Evolutionary conservation across 1,284 basidiomycete genomes (phyloP).

Genomic region (Naganishia albida): DNA sequence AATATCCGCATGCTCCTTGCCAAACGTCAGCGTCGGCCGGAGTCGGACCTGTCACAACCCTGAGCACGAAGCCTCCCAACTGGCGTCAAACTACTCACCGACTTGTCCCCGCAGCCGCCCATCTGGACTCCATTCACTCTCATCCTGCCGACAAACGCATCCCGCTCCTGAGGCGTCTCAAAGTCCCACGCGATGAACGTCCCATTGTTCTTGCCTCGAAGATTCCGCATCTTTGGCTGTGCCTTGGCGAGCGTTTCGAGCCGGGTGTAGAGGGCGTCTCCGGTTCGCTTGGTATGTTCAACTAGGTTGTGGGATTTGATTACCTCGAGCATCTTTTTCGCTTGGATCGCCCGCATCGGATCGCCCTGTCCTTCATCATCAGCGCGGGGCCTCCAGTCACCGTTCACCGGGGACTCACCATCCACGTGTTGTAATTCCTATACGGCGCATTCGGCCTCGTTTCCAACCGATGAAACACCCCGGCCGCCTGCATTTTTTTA

Average conservation of each 20-base stretch:
- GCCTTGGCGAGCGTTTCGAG: constrained; percentile 42
- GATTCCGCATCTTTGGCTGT: constrained; percentile 37
- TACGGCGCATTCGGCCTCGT: constrained; percentile 57
- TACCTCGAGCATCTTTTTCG: constrained; percentile 56
- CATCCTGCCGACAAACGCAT: constrained; percentile 56
- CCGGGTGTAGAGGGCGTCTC: constrained; percentile 48
- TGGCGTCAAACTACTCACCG: background rate
- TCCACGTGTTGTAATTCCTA: constrained; percentile 55
- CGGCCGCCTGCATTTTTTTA: constrained; percentile 58
- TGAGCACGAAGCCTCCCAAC: too few relatives aligned
- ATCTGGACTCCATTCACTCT: constrained; percentile 55
- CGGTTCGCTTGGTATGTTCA: constrained; percentile 50
- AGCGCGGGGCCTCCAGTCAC: constrained; percentile 38
- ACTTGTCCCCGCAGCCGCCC: constrained; percentile 38
- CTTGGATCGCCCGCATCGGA: constrained; percentile 59
- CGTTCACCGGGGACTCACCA: constrained; percentile 34
- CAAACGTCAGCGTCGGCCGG: constrained; percentile 59
- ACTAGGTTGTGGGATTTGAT: constrained; percentile 55
- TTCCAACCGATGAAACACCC: constrained; percentile 58
- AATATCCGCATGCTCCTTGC: constrained; percentile 55
- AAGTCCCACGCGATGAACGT: constrained; percentile 60
- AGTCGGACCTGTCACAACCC: constrained; percentile 48
- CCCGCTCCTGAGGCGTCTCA: constrained; percentile 48
- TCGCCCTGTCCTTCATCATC: constrained; percentile 43
- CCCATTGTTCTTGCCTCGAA: constrained; percentile 57